These are phyloP conservation scores for Gymnopilus junonius DNA, from an alignment of 768 basidiomycete species.

Conservation along the genomic window DNA sequence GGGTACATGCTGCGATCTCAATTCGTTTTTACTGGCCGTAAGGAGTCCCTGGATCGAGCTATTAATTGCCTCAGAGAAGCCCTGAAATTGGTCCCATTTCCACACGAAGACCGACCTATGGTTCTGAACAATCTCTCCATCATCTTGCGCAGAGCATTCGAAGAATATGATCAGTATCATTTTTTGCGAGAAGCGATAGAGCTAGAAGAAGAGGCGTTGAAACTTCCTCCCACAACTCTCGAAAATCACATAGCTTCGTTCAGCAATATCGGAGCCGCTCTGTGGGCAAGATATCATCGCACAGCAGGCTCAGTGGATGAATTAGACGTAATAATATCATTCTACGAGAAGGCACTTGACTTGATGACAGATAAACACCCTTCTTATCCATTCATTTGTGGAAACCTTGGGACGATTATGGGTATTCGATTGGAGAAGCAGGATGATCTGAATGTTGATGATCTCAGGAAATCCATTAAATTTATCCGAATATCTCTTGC, in stretches of 20 bases:
- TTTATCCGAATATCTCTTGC: not conserved
- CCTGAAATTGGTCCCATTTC: not conserved
- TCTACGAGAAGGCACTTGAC: not conserved
- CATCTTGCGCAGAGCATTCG: not conserved
- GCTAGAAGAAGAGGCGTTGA: not conserved
- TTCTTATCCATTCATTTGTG: not conserved
- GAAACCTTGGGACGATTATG: not conserved
- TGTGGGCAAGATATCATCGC: not conserved
- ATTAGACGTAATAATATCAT: not conserved
- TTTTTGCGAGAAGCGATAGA: conserved; percentile 1
- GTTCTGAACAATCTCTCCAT: conserved; percentile 1
- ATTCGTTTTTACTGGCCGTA: not conserved
- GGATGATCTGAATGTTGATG: not conserved
- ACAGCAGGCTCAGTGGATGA: not conserved
- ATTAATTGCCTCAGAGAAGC: not conserved
- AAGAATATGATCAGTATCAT: not conserved
- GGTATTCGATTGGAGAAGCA: not conserved
- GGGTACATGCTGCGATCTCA: not conserved
- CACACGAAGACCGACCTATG: not conserved
- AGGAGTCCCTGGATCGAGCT: not conserved
- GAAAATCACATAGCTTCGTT: not conserved
- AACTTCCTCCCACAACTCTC: not conserved
- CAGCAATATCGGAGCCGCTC: conserved; percentile 1
- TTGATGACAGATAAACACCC: not conserved
- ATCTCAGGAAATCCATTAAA: not conserved